Conservation (phyloP, 768 basidiomycete species). For the Psilocybe cyanescens region DNA sequence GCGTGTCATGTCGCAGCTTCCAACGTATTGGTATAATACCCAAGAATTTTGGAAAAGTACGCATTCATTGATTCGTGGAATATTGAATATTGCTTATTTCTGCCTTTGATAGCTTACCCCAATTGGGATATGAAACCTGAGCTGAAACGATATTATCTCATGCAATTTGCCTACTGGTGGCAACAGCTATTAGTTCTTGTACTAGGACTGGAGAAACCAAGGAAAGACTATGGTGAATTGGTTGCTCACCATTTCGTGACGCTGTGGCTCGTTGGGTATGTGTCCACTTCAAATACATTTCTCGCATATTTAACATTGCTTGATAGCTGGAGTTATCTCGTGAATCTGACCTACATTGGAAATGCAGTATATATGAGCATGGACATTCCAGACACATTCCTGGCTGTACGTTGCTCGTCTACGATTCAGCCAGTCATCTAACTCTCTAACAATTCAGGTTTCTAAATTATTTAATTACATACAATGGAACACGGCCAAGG, state of each 20-base stretch:
- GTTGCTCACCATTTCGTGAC: conserved; percentile 93
- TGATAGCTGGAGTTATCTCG: conserved; percentile 78
- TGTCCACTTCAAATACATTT: conserved; percentile 7
- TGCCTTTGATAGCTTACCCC: conserved; percentile 67
- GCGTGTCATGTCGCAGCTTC: conserved; percentile 82
- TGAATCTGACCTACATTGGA: conserved; percentile 86
- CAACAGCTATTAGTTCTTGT: conserved; percentile 90
- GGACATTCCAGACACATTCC: conserved; percentile 91
- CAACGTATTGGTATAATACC: conserved; percentile 87
- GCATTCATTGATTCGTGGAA: not conserved
- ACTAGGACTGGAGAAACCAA: conserved; percentile 89
- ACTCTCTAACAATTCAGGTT: conserved; percentile 44
- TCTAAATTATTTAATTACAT: conserved; percentile 92
- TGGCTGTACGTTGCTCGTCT: conserved; percentile 62
- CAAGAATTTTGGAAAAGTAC: conserved; percentile 84
- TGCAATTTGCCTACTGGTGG: conserved; percentile 93
- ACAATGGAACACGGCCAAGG: conserved; percentile 63
- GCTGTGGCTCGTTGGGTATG: conserved; percentile 89
- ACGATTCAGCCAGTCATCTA: not conserved
- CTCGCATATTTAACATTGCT: conserved; percentile 7
- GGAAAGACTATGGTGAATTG: conserved; percentile 89
- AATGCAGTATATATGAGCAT: conserved; percentile 94
- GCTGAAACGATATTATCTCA: conserved; percentile 91
- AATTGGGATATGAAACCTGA: conserved; percentile 85
- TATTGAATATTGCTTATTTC: not conserved